Conservation (phyloP, 1,139 yeast species). For the Yamadazyma atmosphaerica region DNA sequence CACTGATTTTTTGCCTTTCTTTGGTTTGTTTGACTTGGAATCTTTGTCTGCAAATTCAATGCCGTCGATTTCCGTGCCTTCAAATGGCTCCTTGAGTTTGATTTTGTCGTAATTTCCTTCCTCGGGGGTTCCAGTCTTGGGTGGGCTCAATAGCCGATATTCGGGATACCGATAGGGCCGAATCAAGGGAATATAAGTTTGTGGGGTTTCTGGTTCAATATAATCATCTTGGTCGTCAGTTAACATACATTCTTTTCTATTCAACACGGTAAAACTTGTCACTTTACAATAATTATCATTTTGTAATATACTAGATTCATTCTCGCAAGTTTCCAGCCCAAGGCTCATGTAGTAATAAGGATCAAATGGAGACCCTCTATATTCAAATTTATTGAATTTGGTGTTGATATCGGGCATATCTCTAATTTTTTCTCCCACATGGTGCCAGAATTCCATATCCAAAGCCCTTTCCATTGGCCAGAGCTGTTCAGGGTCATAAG, state of each 20-base stretch:
- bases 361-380: constrained; percentile 15
- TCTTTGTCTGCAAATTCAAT: neutral
- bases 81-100: neutral
- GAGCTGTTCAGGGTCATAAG: constrained; percentile 25
- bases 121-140: neutral
- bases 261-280: constrained; percentile 25
- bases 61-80: neutral
- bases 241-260: constrained; percentile 24
- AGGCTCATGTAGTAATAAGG: constrained; percentile 10
- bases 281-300: constrained; percentile 23
- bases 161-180: constrained; percentile 19
- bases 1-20: neutral
- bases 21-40: neutral
- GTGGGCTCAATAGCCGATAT: constrained; percentile 11
- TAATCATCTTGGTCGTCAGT: constrained; percentile 27
- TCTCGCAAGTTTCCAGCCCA: constrained; percentile 2
- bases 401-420: constrained; percentile 17
- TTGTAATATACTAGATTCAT: constrained; percentile 9
- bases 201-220: constrained; percentile 16
- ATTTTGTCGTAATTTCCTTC: constrained; percentile 1
- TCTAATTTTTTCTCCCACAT: constrained; percentile 14
- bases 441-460: constrained; percentile 31
- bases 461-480: constrained; percentile 29
- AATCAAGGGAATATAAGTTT: constrained; percentile 19
- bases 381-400: constrained; percentile 16